Evolutionary conservation across 2,329 filamentous ascomycete species (phyloP).

Genomic region (Aspergillus chevalieri): DNA sequence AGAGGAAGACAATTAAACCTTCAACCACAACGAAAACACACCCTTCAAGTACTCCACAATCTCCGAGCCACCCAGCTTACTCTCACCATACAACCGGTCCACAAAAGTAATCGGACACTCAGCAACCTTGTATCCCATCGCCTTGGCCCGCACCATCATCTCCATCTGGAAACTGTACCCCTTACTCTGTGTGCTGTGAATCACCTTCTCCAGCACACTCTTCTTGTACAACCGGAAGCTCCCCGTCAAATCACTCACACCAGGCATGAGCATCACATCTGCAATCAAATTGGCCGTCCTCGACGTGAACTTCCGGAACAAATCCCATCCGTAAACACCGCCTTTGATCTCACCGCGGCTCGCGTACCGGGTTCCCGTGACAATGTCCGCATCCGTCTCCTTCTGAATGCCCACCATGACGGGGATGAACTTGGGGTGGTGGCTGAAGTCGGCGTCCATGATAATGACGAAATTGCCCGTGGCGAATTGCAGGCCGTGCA

Average conservation of each 20-base stretch:
- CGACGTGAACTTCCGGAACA: slow-evolving; percentile 70
- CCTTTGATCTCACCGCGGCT: slow-evolving; percentile 57
- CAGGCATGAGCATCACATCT: slow-evolving; percentile 85
- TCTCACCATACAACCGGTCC: slow-evolving; percentile 89
- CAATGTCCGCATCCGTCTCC: slow-evolving; percentile 80
- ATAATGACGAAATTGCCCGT: slow-evolving; percentile 97
- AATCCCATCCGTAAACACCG: slow-evolving; percentile 93
- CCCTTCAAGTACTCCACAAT: slow-evolving; percentile 95
- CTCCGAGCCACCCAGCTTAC: slow-evolving; percentile 88
- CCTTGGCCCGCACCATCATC: slow-evolving; percentile 96
- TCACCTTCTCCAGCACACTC: slow-evolving; percentile 80
- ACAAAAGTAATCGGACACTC: slow-evolving; percentile 97
- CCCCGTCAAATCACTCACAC: slow-evolving; percentile 91
- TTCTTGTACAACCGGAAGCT: slow-evolving; percentile 95
- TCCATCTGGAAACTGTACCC: slow-evolving; percentile 99
- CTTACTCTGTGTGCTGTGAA: slow-evolving; percentile 85
- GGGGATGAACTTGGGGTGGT: slow-evolving; percentile 98
- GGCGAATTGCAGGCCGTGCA: slow-evolving; percentile 84
- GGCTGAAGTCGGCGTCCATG: slow-evolving; percentile 99
- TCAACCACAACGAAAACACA: slow-evolving; percentile 69
- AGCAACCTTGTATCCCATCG: slow-evolving; percentile 86
- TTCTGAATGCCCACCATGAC: slow-evolving; percentile 82
- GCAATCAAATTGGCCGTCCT: slow-evolving; percentile 88
- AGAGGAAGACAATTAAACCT: slow-evolving; percentile 48
- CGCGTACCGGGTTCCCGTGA: slow-evolving; percentile 92